Evolutionary conservation across 306 rosid species (phyloP).

Genomic region (Prunus persica): Prunus_persica_NCBIv2 NC_034011.1:22181001-22181500

Average conservation of each 20-base stretch:
- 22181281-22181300: background rate
- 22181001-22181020: conserved; percentile 70
- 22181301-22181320: background rate
- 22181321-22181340: background rate
- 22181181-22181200: conserved; percentile 91
- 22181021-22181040: conserved; percentile 70
- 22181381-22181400: background rate
- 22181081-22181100: conserved; percentile 94
- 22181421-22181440: background rate
- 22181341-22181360: background rate
- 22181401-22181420: background rate
- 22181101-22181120: conserved; percentile 76
- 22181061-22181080: conserved; percentile 70
- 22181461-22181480: background rate
- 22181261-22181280: background rate
- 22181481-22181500: background rate
- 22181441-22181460: background rate
- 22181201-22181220: conserved; percentile 79
- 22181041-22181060: conserved; percentile 73
- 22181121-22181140: conserved; percentile 73
- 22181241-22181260: conserved; percentile 99
- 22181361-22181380: background rate
- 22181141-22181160: conserved; percentile 77
- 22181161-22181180: conserved; percentile 71
- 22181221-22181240: conserved; percentile 73